Evolutionary conservation across 306 rosid genomes (phyloP).

Genomic region (Arachis stenosperma): DNA sequence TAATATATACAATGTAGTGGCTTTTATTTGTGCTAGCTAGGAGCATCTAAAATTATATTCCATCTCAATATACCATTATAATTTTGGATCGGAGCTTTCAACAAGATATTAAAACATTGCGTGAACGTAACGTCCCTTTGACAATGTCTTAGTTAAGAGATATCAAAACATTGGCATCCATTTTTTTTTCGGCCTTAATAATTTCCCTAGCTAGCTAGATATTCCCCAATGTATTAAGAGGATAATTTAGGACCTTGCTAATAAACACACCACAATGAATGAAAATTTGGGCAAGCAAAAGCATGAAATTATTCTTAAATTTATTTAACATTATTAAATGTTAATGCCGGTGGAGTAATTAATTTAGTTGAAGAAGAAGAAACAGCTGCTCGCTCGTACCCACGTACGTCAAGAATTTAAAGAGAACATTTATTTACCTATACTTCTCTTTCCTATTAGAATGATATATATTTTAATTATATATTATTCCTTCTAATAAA

Average conservation of each 20-base stretch:
- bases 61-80: neutral
- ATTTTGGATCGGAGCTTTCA: neutral
- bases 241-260: neutral
- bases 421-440: slow-evolving; percentile 4
- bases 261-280: neutral
- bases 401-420: neutral
- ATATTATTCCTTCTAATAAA: no score
- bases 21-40: neutral
- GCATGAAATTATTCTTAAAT: neutral
- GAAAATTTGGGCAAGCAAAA: neutral
- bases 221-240: no score
- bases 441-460: neutral
- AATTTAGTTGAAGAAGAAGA: neutral
- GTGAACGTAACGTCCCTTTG: slow-evolving; percentile 37
- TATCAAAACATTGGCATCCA: neutral
- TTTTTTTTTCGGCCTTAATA: neutral
- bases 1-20: neutral
- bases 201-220: neutral
- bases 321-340: neutral
- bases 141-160: slow-evolving; percentile 1
- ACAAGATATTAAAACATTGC: neutral
- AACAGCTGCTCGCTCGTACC: neutral
- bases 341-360: neutral
- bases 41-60: neutral
- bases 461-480: neutral